These are phyloP conservation scores for Candida alai DNA, from an alignment of 805 yeast species.

Conservation along the genomic window DNA sequence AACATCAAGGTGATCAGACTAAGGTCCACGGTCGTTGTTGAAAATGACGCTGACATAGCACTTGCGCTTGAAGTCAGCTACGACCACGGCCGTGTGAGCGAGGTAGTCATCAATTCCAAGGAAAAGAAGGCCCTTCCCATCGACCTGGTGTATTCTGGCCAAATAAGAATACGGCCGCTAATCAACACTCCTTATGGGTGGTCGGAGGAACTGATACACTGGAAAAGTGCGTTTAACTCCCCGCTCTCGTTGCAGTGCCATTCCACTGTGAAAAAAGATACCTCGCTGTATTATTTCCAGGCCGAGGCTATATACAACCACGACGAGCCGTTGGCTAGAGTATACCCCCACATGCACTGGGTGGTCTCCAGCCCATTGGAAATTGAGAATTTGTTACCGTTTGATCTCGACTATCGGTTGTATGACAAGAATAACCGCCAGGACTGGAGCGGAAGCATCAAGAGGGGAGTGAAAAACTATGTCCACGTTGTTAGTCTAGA, in stretches of 20 bases:
- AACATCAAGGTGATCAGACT: slow-evolving; percentile 76
- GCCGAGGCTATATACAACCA: slow-evolving; percentile 62
- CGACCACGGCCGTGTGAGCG: slow-evolving; percentile 31
- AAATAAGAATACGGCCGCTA: slow-evolving; percentile 60
- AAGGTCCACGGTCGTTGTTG: slow-evolving; percentile 68
- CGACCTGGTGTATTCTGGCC: slow-evolving; percentile 55
- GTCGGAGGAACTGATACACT: slow-evolving; percentile 59
- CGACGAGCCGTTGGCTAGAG: slow-evolving; percentile 65
- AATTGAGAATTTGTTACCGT: slow-evolving; percentile 81
- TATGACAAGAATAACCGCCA: slow-evolving; percentile 69
- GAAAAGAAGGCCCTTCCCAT: slow-evolving; percentile 69
- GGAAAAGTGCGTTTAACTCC: slow-evolving; percentile 54
- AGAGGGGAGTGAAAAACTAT: slow-evolving; percentile 63
- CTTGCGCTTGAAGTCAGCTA: slow-evolving; percentile 45
- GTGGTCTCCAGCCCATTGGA: slow-evolving; percentile 81
- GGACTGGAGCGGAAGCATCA: slow-evolving; percentile 62
- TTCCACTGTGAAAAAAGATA: slow-evolving; percentile 33
- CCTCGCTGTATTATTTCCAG: slow-evolving; percentile 60
- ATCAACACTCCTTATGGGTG: slow-evolving; percentile 56
- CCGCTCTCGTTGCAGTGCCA: slow-evolving; percentile 61
- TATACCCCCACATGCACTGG: slow-evolving; percentile 82
- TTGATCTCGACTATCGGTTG: slow-evolving; percentile 67
- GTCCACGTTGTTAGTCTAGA: slow-evolving; percentile 78
- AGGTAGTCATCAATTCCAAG: slow-evolving; percentile 48
- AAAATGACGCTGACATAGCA: slow-evolving; percentile 58